These are phyloP conservation scores for Panus rudis DNA, from an alignment of 768 basidiomycete genomes.

Conservation along the genomic window DNA sequence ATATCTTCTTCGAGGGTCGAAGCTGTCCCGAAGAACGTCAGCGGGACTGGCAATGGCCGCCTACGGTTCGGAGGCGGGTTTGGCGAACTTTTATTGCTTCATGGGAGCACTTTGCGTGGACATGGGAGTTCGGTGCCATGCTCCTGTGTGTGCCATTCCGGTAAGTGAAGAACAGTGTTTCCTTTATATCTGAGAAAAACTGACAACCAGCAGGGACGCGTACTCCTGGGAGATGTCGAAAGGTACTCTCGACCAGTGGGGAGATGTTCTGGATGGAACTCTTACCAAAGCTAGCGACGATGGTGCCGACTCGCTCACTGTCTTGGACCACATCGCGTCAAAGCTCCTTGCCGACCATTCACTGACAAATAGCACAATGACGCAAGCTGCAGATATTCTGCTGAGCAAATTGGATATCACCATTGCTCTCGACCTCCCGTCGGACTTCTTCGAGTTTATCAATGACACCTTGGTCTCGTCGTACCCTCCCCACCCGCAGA, in stretches of 20 bases:
- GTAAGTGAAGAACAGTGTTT: slow-evolving; percentile 29
- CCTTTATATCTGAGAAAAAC: neutral
- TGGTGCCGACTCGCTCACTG: slow-evolving; percentile 42
- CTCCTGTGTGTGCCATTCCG: slow-evolving; percentile 58
- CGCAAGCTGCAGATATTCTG: slow-evolving; percentile 56
- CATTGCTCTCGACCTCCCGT: slow-evolving; percentile 48
- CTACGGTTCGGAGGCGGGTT: slow-evolving; percentile 39
- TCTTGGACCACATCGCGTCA: slow-evolving; percentile 52
- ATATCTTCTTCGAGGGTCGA: slow-evolving; percentile 35
- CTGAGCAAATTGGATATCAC: slow-evolving; percentile 45
- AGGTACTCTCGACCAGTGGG: slow-evolving; percentile 56
- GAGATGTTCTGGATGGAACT: slow-evolving; percentile 43
- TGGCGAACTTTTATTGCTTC: slow-evolving; percentile 53
- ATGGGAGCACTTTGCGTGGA: slow-evolving; percentile 42
- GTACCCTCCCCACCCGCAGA: slow-evolving; percentile 59
- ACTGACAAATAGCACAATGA: slow-evolving; percentile 33
- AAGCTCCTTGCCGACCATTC: slow-evolving; percentile 35
- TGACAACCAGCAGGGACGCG: slow-evolving; percentile 12
- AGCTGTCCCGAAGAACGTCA: slow-evolving; percentile 18
- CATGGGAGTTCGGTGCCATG: slow-evolving; percentile 48
- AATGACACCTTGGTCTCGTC: slow-evolving; percentile 51
- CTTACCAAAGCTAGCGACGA: slow-evolving; percentile 54
- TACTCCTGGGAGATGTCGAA: slow-evolving; percentile 43
- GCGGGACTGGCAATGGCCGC: slow-evolving; percentile 28
- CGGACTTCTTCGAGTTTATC: slow-evolving; percentile 47